A percentile compares a stretch with the other conserved stretches of the same genome.
Evolutionary conservation across 73 alveolate genomes (phyloP).

Genomic region (Paramecium sexaurelia): DNA sequence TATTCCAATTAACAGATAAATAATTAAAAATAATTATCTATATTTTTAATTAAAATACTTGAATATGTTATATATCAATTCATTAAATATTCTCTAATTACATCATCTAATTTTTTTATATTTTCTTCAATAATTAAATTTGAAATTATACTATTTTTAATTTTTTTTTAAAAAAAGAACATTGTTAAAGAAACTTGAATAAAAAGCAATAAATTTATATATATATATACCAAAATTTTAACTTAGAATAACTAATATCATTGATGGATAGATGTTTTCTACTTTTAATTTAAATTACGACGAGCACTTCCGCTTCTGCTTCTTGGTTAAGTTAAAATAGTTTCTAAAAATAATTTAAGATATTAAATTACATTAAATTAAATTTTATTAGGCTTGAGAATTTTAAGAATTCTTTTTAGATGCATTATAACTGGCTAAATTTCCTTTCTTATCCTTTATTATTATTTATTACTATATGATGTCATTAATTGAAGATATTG

Average conservation of each 20-base stretch:
- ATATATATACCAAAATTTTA: background rate
- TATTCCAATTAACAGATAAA: slow-evolving; percentile 22
- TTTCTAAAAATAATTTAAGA: background rate
- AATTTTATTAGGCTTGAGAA: background rate
- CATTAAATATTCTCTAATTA: background rate
- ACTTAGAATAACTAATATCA: background rate
- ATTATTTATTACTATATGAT: background rate
- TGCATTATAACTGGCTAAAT: background rate
- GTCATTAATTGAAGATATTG: slow-evolving; percentile 38
- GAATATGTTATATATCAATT: too few species aligned
- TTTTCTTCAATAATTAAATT: too few species aligned
- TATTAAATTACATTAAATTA: background rate
- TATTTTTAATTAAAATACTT: background rate
- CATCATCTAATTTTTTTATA: too few species aligned
- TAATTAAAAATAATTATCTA: background rate
- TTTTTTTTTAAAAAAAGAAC: too few species aligned
- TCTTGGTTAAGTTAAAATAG: slow-evolving; percentile 11
- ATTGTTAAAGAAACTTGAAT: too few species aligned
- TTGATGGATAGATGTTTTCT: background rate
- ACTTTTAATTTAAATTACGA: background rate
- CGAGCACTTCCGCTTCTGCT: slow-evolving; percentile 58
- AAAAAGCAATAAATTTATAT: too few species aligned
- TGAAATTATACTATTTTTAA: too few species aligned
- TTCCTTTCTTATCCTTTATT: background rate
- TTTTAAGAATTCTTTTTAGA: slow-evolving; percentile 38